These are phyloP conservation scores for Holtermannia corniformis DNA, from an alignment of 768 basidiomycete genomes.

Conservation along the genomic window DNA sequence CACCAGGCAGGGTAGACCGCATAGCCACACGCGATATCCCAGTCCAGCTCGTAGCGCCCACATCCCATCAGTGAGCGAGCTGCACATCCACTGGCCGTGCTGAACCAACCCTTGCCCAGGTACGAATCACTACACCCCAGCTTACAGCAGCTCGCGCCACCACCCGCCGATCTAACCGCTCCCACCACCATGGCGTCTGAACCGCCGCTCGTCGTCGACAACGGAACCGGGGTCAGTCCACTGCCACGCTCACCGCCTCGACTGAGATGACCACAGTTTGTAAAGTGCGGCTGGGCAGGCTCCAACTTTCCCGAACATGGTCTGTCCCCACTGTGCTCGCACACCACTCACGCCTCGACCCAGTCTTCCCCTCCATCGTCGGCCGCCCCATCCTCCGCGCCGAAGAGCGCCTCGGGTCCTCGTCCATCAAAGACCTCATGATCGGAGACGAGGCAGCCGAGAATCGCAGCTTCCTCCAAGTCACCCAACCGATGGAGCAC, in stretches of 20 bases:
- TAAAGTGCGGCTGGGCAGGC: slow-evolving; percentile 82
- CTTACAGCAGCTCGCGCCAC: no score
- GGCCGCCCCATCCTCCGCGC: slow-evolving; percentile 95
- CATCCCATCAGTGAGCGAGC: no score
- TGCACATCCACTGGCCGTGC: no score
- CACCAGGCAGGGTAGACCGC: no score
- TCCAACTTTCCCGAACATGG: slow-evolving; percentile 94
- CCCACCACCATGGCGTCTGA: background rate
- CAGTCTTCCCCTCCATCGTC: slow-evolving; percentile 93
- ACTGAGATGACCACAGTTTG: no score
- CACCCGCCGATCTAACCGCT: no score
- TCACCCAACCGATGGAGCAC: slow-evolving; percentile 98
- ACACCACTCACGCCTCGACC: background rate
- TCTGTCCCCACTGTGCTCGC: slow-evolving; percentile 37
- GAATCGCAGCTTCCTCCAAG: slow-evolving; percentile 88
- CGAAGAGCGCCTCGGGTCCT: slow-evolving; percentile 80
- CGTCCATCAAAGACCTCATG: slow-evolving; percentile 94
- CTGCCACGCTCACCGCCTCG: background rate
- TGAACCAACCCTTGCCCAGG: no score
- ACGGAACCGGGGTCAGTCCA: slow-evolving; percentile 65
- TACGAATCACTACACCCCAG: no score
- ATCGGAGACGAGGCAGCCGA: slow-evolving; percentile 92
- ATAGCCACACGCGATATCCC: no score
- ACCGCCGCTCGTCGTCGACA: slow-evolving; percentile 64
- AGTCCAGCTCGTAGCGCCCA: no score